Evolutionary conservation across 2,329 filamentous ascomycete species (phyloP), one percentile per base, ranked within the genome.

Genomic region (Blastomyces emzantsi): DNA sequence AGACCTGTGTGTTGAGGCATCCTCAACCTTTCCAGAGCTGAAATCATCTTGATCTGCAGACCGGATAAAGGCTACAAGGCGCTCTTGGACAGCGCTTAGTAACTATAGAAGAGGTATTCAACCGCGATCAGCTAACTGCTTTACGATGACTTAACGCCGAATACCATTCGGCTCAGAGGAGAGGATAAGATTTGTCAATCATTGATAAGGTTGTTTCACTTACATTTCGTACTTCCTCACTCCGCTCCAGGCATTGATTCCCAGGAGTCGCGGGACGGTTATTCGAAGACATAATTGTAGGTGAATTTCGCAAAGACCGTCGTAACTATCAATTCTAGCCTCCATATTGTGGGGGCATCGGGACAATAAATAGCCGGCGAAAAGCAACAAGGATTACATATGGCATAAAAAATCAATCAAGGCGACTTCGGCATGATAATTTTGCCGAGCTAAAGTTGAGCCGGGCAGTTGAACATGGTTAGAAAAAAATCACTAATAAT

Each of bases 41-140:
- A 60, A 60, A 33, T 43, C 41, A 55, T 73, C 71, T 33, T 73
- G 66, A 65, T 80, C 78, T 63, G 79, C 78, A 28, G 74, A 70
- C 59, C 71, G 72, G 62, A 81, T 76, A 67, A 80, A 81, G 2
- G 76, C 75, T 43, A 80, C 74, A 13, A 81, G 69, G 55, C 77
- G 77, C 41, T 75, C 72, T 69, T 80, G 70, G 41, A 79, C 77
- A 45, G 76, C 74, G 43, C 69, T 73, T 4, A 76, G 68, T 61
- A 77, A 72, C 76, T 78, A 61, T 30, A 58, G 45, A 49, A 45
- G 11, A 56, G 49, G 54, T 25, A 47, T n/a, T 63, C 39, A 61
- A 39, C 36, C 11, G 45, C 41, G 36, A 57, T 54, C 49, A 61
- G 55, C 25, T 25, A 51, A 49, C 30, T 47, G 45, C 30, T 33